Evolutionary conservation across 1,284 basidiomycete genomes (phyloP).

Genomic region (Neolentinus lepideus): DNA sequence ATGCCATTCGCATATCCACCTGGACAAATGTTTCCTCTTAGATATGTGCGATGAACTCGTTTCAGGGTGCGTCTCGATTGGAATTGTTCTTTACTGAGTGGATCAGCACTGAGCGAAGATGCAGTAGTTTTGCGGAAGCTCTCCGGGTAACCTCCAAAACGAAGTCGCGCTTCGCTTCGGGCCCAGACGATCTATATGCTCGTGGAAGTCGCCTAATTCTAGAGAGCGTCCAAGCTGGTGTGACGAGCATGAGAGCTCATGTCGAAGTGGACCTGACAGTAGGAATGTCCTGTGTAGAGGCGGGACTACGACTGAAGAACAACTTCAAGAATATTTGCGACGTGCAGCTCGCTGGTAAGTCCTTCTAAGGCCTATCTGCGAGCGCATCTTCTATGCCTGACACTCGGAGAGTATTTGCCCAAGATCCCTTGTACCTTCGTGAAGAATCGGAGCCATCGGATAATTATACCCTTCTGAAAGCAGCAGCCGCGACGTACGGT

Average conservation of each 20-base stretch:
- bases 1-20: conserved; percentile 58
- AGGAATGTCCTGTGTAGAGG: conserved; percentile 40
- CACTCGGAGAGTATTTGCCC: conserved; percentile 44
- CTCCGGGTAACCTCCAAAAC: conserved; percentile 41
- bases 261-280: conserved; percentile 57
- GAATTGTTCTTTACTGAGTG: background rate
- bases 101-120: conserved; percentile 3
- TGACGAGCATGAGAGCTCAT: conserved; percentile 58
- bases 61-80: conserved; percentile 33
- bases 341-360: conserved; percentile 47
- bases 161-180: conserved; percentile 38
- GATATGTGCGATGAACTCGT: conserved; percentile 41
- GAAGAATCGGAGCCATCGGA: conserved; percentile 26
- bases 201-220: conserved; percentile 46
- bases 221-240: conserved; percentile 51
- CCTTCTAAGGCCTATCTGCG: background rate
- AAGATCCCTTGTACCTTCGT: conserved; percentile 46
- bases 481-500: conserved; percentile 27
- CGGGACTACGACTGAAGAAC: conserved; percentile 38
- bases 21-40: conserved; percentile 63
- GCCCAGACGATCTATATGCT: conserved; percentile 36
- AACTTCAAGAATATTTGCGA: conserved; percentile 40
- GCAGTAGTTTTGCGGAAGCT: conserved; percentile 50
- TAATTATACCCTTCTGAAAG: conserved; percentile 37
- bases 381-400: background rate